These are phyloP conservation scores for Phytophthora fragariae DNA, from an alignment of 352 stramenopile species.

Conservation along the genomic window DNA sequence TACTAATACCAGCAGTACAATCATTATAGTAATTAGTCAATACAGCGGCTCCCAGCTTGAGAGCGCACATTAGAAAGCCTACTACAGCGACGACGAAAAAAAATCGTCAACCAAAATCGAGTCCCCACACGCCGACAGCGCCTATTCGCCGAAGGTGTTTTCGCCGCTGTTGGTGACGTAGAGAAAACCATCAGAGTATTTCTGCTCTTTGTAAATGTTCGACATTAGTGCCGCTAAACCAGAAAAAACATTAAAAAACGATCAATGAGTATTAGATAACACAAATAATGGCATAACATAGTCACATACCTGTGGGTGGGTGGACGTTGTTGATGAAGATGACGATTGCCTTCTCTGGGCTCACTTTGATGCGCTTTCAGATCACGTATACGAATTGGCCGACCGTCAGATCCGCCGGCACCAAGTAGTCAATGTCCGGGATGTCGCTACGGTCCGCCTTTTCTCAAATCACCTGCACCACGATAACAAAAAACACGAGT, in stretches of 20 bases:
- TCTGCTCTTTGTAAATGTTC: conserved; percentile 99
- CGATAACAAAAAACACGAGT: too few species aligned
- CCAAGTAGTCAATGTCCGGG: conserved; percentile 99
- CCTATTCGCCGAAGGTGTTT: conserved; percentile 97
- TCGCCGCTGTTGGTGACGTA: conserved; percentile 99
- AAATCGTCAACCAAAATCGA: conserved; percentile 49
- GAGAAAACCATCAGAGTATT: conserved; percentile 98
- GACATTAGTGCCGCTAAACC: conserved; percentile 96
- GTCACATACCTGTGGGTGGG: conserved; percentile 90
- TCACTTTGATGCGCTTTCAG: conserved; percentile 99
- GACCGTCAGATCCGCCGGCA: conserved; percentile 97
- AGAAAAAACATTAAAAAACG: conserved; percentile 15
- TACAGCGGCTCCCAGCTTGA: conserved; percentile 12
- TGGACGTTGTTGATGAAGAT: conserved; percentile 99
- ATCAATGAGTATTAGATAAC: neutral
- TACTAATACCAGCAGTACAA: too few species aligned
- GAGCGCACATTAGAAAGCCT: conserved; percentile 4
- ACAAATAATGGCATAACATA: neutral
- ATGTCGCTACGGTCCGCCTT: conserved; percentile 98
- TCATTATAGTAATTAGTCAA: too few species aligned
- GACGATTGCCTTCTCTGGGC: conserved; percentile 97
- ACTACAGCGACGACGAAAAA: conserved; percentile 35
- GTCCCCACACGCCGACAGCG: conserved; percentile 19
- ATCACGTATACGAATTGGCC: conserved; percentile 99
- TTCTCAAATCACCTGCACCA: too few species aligned